These are phyloP conservation scores for Endocarpon pusillum DNA, from an alignment of 495 filamentous ascomycete genomes.

Conservation along the genomic window DNA sequence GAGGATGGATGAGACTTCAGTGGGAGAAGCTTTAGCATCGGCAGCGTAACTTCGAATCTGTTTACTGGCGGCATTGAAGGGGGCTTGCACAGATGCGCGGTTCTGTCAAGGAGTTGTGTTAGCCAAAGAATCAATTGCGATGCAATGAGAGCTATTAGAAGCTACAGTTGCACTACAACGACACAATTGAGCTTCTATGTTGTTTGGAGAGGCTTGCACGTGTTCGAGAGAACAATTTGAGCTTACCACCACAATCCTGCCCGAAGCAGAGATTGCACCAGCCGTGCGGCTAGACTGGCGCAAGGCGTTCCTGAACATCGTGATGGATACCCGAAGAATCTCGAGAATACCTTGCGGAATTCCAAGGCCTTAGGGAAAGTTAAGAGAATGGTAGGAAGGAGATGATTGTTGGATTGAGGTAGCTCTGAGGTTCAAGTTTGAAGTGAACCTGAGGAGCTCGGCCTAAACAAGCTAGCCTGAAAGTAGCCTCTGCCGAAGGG, in stretches of 20 bases:
- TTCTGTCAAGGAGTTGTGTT: constrained; percentile 35
- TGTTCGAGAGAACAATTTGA: constrained; percentile 27
- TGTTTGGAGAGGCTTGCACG: constrained; percentile 14
- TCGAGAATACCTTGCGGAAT: constrained; percentile 23
- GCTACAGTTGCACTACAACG: constrained; percentile 14
- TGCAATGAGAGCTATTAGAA: constrained; percentile 15
- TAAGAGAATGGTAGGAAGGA: neutral
- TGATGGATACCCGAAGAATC: constrained; percentile 36
- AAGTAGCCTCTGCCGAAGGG: too few species aligned
- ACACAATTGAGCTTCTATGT: constrained; percentile 9
- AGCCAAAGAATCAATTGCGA: constrained; percentile 13
- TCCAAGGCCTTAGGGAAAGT: neutral
- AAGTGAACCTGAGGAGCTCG: too few species aligned
- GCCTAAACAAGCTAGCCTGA: too few species aligned
- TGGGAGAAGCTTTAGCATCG: constrained; percentile 88
- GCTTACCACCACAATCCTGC: constrained; percentile 87
- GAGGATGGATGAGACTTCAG: constrained; percentile 97
- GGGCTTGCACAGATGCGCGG: constrained; percentile 40
- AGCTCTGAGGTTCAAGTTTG: too few species aligned
- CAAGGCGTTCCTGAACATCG: constrained; percentile 96
- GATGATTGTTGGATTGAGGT: neutral
- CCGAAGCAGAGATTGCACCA: constrained; percentile 75
- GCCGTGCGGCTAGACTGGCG: constrained; percentile 86
- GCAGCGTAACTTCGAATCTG: constrained; percentile 79
- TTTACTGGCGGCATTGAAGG: constrained; percentile 59